phyloP scores from a whole-genome alignment of 345 rosid genomes.

The Eucalyptus marginata region DNA sequence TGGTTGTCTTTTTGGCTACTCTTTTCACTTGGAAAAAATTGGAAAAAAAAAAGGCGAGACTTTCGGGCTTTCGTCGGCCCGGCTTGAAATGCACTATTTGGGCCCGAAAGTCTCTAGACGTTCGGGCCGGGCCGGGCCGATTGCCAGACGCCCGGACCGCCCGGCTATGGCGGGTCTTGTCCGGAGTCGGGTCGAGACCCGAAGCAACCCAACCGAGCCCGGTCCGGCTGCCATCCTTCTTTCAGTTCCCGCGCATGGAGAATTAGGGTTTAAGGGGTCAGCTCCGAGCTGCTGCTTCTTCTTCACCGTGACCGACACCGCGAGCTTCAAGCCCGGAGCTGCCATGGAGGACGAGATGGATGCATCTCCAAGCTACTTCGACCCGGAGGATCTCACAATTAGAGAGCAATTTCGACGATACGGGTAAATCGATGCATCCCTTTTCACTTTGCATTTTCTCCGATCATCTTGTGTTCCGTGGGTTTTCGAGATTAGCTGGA shows the following conservation, averaged over 20 bases:
- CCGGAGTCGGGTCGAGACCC: neutral
- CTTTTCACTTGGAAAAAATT: no score
- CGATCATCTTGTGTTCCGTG: neutral
- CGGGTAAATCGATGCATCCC: constrained; percentile 29
- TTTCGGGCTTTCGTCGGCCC: neutral
- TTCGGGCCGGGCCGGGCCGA: neutral
- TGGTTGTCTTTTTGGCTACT: no score
- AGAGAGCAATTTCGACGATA: constrained; percentile 86
- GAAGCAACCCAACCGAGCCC: neutral
- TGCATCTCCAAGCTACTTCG: constrained; percentile 52
- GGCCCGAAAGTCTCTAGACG: neutral
- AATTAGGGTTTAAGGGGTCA: neutral
- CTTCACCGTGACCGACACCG: neutral
- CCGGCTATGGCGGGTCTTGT: neutral
- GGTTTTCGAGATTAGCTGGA: neutral
- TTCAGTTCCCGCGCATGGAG: neutral
- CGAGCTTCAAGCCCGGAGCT: neutral
- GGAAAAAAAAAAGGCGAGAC: neutral
- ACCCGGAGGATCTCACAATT: constrained; percentile 58
- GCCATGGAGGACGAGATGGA: constrained; percentile 73
- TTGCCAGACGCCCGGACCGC: neutral
- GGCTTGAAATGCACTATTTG: neutral
- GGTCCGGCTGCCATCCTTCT: neutral
- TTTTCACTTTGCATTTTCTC: neutral
- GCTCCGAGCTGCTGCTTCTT: neutral